Evolutionary conservation across 768 basidiomycete genomes (phyloP), one percentile per base, ranked within the genome.

Genomic region (Galerina marginata): DNA sequence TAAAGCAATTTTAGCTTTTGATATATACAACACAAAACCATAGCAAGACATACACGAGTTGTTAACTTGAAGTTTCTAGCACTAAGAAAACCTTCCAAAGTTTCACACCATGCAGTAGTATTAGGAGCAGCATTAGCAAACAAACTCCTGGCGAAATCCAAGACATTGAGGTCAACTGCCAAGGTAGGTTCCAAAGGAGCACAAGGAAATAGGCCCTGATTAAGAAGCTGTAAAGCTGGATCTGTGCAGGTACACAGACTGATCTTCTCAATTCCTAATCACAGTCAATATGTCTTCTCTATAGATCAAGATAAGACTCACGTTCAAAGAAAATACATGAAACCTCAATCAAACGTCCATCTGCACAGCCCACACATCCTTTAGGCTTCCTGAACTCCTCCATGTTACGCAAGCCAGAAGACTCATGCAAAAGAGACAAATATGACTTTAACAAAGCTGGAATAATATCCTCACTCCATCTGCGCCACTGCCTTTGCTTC

Each of bases 151-250:
- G 70, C 69, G 55, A 77, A 74, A 36, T 71, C 65, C 9, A 77
- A 55, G 29, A 76, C 62, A 38, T 59, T 60, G 15, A 77, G 36
- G 54, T 75, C 71, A 1, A 78, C 69, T 9, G 72, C 76, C 5
- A 78, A 58, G 7, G 69, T 67, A 6, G 76, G 76, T 0, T 46
- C 54, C 3, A 67, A 15, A 0, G 75, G 76, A 6, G 72, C 59
- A 60, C 59, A 60, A 16, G 59, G 59, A 49, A 60, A 60, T 2
- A 60, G 53, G 1, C 59, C 59, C 15, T 5, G 20, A 11, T 26
- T 29, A 0, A 60, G 44, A 1, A 60, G 38, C 23, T 60, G 59
- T 20, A 60, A 48, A 6, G 59, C 52, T 26, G 54, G 45, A 3
- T 54, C 37, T 12, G 16, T 26, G 29, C 62, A 63, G 16, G 57